Evolutionary conservation across 176 grass and related monocot genomes (phyloP), one percentile per base, ranked within the genome.

Genomic region (Aegilops sharonensis): DNA sequence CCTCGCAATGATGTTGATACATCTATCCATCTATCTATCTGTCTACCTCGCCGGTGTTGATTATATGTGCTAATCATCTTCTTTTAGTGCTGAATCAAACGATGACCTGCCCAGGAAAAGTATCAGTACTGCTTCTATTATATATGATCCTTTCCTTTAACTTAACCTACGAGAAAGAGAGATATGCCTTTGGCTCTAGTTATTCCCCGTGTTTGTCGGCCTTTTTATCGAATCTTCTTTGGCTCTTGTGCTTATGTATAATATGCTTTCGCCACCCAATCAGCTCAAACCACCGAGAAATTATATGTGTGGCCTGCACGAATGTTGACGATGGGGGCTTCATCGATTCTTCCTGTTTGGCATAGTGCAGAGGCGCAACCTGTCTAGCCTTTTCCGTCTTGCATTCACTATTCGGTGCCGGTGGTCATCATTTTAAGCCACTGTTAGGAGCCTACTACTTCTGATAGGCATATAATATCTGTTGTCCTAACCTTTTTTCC

Each of bases 131-230:
- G 11, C 40, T 42, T 36, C 35, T 36, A 36, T 9, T 42, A 42
- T 3, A 42, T 75, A 48, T 79, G 78, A 84, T 67, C 45, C 72
- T 75, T 75, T 35, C 35, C n/a, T 73, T 79, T 62, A 78, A 48
- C 67, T 74, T 84, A 79, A 24, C 68, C 47, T 84, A 75, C 47
- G 61, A 61, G 47, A 80, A 75, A 91, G 21, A 37, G 29, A 60
- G 27, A 63, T 59, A 74, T 84, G 45, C 36, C 85, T 87, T 90
- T 35, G 24, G 32, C 20, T 47, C 67, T 83, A 21, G 66, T 73
- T 87, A 80, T 91, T 84, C 85, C 68, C 81, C 85, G 34, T 61
- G 81, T 80, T 87, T 80, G 89, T 84, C 45, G 85, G 75, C 68
- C 68, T 11, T 68, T 87, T 86, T 84, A 36, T 30, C 52, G 52